A percentile compares a stretch with the other conserved stretches of the same genome.
Conservation (phyloP, 1,284 basidiomycete genomes). For the Malassezia sp. region DNA sequence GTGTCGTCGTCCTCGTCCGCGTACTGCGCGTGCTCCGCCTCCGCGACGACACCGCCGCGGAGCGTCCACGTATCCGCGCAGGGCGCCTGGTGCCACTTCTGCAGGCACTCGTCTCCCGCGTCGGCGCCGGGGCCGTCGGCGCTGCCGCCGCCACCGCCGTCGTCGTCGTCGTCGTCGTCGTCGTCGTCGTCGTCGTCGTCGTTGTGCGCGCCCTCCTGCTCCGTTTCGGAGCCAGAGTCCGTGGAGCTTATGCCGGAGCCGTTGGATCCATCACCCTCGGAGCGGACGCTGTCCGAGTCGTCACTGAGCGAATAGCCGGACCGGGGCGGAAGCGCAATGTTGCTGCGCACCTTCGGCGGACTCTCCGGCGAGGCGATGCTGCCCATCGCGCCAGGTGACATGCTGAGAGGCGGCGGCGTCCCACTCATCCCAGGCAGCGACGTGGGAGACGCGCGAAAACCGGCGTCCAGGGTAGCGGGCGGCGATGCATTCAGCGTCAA, state of each 20-base stretch:
- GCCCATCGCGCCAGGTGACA: neutral
- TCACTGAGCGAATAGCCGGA: conserved; percentile 45
- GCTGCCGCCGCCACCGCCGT: conserved; percentile 1
- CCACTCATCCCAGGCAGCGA: neutral
- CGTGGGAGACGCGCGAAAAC: neutral
- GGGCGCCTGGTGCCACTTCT: too few species aligned
- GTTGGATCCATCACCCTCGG: conserved; percentile 38
- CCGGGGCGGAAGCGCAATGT: conserved; percentile 45
- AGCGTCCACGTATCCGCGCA: too few species aligned
- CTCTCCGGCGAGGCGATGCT: conserved; percentile 22
- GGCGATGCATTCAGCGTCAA: conserved; percentile 2
- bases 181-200: conserved; percentile 27
- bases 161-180: conserved; percentile 6
- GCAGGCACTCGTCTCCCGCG: too few species aligned
- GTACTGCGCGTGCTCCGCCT: conserved; percentile 12
- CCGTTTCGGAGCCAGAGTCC: conserved; percentile 25
- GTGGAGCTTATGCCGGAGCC: conserved; percentile 32
- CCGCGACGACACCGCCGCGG: too few species aligned
- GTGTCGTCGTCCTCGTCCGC: conserved; percentile 6
- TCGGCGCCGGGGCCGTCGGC: too few species aligned
- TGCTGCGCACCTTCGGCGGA: conserved; percentile 43
- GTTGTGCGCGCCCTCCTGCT: conserved; percentile 23
- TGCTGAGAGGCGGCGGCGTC: neutral
- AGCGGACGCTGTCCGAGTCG: conserved; percentile 44
- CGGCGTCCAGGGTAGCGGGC: neutral